Conservation (phyloP, 306 rosid genomes). For the barrel medic (Medicago truncatula) region DNA sequence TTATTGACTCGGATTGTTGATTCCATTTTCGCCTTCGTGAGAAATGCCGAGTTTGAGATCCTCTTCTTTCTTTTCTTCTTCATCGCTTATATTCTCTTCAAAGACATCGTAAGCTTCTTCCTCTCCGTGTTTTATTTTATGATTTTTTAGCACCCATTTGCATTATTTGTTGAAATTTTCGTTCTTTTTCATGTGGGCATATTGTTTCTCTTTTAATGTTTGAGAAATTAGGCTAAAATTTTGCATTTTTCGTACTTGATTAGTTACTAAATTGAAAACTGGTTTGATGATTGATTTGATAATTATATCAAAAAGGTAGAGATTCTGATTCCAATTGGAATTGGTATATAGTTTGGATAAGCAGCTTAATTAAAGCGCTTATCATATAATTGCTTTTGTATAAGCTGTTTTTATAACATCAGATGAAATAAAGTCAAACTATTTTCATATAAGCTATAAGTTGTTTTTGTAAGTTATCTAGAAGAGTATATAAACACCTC, state of each 20-base stretch:
- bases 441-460: no score
- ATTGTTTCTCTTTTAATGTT: neutral
- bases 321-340: no score
- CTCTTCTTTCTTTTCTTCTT: conserved; percentile 81
- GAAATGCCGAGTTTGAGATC: conserved; percentile 89
- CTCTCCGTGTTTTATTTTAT: neutral
- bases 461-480: no score
- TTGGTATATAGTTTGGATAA: no score
- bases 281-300: neutral
- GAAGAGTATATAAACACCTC: no score
- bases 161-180: neutral
- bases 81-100: conserved; percentile 76
- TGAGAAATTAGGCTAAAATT: neutral
- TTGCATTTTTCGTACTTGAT: neutral
- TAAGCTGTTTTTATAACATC: no score
- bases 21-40: conserved; percentile 60
- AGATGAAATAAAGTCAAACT: no score
- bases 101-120: conserved; percentile 70
- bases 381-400: no score
- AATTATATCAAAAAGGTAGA: neutral
- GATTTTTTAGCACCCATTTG: neutral
- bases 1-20: conserved; percentile 58
- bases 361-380: no score
- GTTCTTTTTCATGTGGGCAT: neutral
- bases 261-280: neutral